Percentiles rank a stretch among this genome's conserved stretches.
Conservation (phyloP, 108 stramenopile genomes). For the Nannochloropsis salina region DNA sequence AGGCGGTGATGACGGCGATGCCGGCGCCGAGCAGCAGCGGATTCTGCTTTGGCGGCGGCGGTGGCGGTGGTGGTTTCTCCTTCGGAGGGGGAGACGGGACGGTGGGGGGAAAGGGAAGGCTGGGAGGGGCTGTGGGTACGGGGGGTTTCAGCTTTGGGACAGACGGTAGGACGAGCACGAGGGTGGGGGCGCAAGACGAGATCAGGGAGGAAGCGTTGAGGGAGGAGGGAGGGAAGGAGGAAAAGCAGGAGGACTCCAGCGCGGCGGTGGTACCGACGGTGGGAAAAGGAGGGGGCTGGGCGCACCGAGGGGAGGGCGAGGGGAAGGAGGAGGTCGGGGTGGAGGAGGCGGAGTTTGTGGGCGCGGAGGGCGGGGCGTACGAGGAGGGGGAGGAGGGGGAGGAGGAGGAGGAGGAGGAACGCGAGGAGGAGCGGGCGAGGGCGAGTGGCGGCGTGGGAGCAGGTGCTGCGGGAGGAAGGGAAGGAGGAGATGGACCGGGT, state of each 20-base stretch:
- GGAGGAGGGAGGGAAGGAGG: neutral
- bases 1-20: neutral
- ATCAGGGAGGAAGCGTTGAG: neutral
- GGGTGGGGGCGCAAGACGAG: neutral
- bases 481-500: neutral
- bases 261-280: too few species aligned
- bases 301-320: neutral
- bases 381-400: neutral
- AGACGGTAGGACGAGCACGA: neutral
- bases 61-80: neutral
- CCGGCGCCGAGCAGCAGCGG: neutral
- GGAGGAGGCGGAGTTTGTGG: conserved; percentile 4
- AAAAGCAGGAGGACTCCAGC: neutral
- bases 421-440: neutral
- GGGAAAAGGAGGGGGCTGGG: neutral
- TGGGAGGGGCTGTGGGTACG: neutral
- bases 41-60: neutral
- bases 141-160: neutral
- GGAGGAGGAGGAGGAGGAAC: neutral
- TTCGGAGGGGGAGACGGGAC: neutral
- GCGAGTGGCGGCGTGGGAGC: neutral
- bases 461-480: neutral
- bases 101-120: neutral
- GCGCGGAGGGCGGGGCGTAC: neutral
- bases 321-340: neutral